Base-by-base conservation (phyloP, 768 basidiomycete species). In the Auriscalpium microsporum region DNA sequence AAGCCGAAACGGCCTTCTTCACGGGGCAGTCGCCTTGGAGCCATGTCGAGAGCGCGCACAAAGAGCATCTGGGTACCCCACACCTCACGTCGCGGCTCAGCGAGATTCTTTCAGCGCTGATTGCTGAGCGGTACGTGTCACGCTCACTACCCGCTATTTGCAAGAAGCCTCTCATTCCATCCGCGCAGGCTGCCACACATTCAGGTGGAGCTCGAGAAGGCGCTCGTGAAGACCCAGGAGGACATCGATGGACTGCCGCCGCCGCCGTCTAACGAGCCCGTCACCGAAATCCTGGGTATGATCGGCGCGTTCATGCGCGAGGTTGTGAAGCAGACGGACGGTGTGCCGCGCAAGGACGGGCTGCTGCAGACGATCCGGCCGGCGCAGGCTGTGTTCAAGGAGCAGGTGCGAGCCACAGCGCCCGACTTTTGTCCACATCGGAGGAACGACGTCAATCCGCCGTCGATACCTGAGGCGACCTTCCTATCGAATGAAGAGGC, bases 51-150 rank as follows among this genome's bases (percentile, higher is more conserved):
- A 16, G 66, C 0, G 67, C 73, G 11, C 78, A 79, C 55, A 76
- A 78, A 54, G 72, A 71, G 10, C 80, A 78, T 51, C 65, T 89
- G 1, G 70, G 84, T 1, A 88, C 87, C 0, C 58, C 55, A 21
- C 80, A 78, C 50, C 71, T 89, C 1, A 79, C 81, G 0, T 77
- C 78, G 23, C 71, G 78, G 6, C 66, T 90, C 40, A 86, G 86
- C 54, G 57, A 67, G 0, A 76, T 86, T 8, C 64, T 91, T 0
- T 84, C 84, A 0, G 79, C 83, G 33, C 67, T 86, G 3, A 85
- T 89, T 38, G 68, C 76, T 0, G 81, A 80, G 58, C 70, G 82
- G 87, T 85, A 52, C 2, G 71, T 66, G 19, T 33, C 23, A 17
- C 10, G 7, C 37, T 19, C n/a, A 8, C 16, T 49, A 38, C 34